Percentiles rank a stretch among this genome's conserved stretches.
phyloP scores from a whole-genome alignment of 2,329 filamentous ascomycete genomes.

The Arthrocladium fulminans region DNA sequence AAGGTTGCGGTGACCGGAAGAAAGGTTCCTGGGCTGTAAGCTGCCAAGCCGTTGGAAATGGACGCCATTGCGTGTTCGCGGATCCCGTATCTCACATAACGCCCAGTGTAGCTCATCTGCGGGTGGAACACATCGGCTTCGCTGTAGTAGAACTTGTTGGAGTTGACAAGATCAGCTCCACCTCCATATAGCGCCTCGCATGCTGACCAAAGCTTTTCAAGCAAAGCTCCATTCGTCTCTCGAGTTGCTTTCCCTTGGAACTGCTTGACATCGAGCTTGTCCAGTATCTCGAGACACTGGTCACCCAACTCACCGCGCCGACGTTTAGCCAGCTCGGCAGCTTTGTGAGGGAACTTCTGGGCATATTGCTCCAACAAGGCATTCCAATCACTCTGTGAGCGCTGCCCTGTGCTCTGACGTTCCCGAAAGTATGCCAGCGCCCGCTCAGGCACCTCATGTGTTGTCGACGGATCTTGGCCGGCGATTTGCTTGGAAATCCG shows the following conservation, averaged over 20 bases:
- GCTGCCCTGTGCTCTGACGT: constrained; percentile 38
- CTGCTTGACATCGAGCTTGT: constrained; percentile 23
- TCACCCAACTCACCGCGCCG: constrained; percentile 40
- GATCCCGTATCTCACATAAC: constrained; percentile 72
- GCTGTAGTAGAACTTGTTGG: constrained; percentile 2
- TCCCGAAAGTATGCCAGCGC: constrained; percentile 47
- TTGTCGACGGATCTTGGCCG: constrained; percentile 40
- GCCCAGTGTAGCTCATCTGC: constrained; percentile 24
- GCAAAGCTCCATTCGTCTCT: constrained; percentile 13
- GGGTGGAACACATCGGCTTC: constrained; percentile 22
- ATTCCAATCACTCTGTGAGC: constrained; percentile 43
- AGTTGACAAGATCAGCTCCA: constrained; percentile 27
- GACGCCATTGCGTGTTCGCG: constrained; percentile 87
- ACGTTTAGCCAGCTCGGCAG: constrained; percentile 41
- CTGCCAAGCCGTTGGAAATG: constrained; percentile 66
- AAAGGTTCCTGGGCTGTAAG: constrained; percentile 45
- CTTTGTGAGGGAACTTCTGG: constrained; percentile 38
- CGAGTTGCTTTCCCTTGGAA: constrained; percentile 14
- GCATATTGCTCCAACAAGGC: constrained; percentile 38
- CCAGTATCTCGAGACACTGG: constrained; percentile 45
- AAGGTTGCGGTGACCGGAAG: constrained; percentile 48
- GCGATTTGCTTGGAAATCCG: background rate
- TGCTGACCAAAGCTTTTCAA: constrained; percentile 12
- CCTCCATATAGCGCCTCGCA: constrained; percentile 16
- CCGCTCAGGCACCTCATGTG: constrained; percentile 38